Evolutionary conservation across 2,329 filamentous ascomycete species (phyloP).

Genomic region (Lachnum nothofagi): DNA sequence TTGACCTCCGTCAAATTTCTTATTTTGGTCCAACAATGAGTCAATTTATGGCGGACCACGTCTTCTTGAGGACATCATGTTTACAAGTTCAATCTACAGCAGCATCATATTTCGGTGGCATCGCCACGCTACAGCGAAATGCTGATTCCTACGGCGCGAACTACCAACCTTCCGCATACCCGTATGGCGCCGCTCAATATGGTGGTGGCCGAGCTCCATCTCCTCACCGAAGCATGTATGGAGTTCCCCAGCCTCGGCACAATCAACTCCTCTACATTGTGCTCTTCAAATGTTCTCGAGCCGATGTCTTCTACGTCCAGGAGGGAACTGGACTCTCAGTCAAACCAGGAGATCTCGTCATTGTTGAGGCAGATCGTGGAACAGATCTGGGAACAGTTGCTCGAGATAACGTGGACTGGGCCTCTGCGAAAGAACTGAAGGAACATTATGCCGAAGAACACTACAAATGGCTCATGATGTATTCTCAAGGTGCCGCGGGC

Average conservation of each 20-base stretch:
- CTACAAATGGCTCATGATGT: constrained; percentile 99
- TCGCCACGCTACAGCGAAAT: constrained; percentile 22
- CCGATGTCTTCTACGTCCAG: constrained; percentile 95
- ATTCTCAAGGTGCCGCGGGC: constrained; percentile 70
- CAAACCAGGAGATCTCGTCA: constrained; percentile 87
- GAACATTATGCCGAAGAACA: constrained; percentile 91
- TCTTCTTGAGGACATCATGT: constrained; percentile 13
- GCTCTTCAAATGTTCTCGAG: constrained; percentile 90
- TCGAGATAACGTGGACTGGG: constrained; percentile 80
- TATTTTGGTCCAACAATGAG: constrained; percentile 12
- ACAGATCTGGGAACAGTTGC: constrained; percentile 93
- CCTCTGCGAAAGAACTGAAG: constrained; percentile 81
- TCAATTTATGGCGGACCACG: constrained; percentile 12
- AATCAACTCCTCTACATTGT: constrained; percentile 80
- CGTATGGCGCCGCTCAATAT: constrained; percentile 26
- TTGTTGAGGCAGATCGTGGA: constrained; percentile 93
- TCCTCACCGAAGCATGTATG: constrained; percentile 58
- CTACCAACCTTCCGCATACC: constrained; percentile 20
- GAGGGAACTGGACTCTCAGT: constrained; percentile 90
- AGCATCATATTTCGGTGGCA: constrained; percentile 32
- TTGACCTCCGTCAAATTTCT: constrained; percentile 15
- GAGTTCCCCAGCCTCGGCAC: constrained; percentile 55
- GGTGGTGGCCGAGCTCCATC: constrained; percentile 45
- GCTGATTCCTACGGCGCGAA: constrained; percentile 20
- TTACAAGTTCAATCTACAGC: constrained; percentile 24